Evolutionary conservation across 192 early-diverging fungal species (phyloP), one percentile per base, ranked within the genome.

Genomic region (Linnemannia zychae): DNA sequence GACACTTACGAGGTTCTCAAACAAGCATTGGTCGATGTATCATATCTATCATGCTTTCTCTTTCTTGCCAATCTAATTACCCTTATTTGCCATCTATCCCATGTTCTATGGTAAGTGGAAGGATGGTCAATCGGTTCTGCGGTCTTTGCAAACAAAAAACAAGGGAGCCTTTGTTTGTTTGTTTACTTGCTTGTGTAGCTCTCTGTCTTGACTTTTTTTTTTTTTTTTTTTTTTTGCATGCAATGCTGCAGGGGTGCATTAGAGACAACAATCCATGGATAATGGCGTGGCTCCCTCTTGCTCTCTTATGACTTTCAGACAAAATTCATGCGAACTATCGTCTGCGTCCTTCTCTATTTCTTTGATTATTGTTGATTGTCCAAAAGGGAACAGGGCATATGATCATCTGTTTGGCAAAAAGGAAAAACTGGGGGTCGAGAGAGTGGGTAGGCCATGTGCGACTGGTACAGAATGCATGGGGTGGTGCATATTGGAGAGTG

Each of bases 311-410:
- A n/a, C n/a, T n/a, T n/a, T n/a, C n/a, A 57, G 7, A 57, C 28
- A 63, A 63, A 63, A 63, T 63, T 63, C 57, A 63, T 63, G 57
- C 57, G 57, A 63, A 63, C 57, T 24, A 28, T 63, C 57, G 57
- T 63, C 57, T 63, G 57, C 57, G 57, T 31, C 12, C 57, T 63
- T 11, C 28, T 63, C 13, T 63, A 24, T 53, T 57, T 57, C 31
- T n/a, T 31, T 60, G 53, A 28, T 63, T 63, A 28, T 57, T 63
- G 57, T 63, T 63, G 9, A 28, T 63, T 16, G 57, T n/a, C 28
- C 22, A 31, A n/a, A 13, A 33, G 28, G 24, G 24, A 24, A 12
- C n/a, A 12, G 57, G 24, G 24, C 57, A 63, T 63, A 63, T 63
- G 57, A 63, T 63, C 57, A 63, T 63, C 57, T 44, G 40, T 44